Evolutionary conservation across 768 basidiomycete genomes (phyloP).

Genomic region (Trametes elegans): DNA sequence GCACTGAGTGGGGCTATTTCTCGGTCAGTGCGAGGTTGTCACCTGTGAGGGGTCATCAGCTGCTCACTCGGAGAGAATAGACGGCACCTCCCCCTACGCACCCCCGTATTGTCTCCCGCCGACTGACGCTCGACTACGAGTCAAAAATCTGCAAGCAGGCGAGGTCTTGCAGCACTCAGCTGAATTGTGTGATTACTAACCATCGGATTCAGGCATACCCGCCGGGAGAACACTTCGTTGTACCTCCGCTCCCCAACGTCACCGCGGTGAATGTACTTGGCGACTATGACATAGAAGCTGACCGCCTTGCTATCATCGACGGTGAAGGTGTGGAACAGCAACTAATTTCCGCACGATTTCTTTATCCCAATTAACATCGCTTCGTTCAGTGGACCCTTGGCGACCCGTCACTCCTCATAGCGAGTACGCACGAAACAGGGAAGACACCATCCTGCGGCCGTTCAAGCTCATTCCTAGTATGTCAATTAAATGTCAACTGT

Average conservation of each 20-base stretch:
- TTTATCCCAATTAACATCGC: background rate
- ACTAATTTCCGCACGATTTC: background rate
- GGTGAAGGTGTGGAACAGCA: conserved; percentile 58
- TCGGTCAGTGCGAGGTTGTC: conserved; percentile 42
- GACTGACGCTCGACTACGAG: conserved; percentile 70
- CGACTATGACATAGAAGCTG: conserved; percentile 78
- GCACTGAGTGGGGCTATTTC: conserved; percentile 96
- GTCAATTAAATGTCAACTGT: conserved; percentile 26
- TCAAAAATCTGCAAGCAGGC: conserved; percentile 69
- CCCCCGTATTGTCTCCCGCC: conserved; percentile 77
- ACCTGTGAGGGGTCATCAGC: background rate
- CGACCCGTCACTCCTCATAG: conserved; percentile 83
- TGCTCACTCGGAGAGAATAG: conserved; percentile 34
- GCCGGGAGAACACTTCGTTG: conserved; percentile 69
- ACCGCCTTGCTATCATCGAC: conserved; percentile 85
- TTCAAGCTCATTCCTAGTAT: conserved; percentile 85
- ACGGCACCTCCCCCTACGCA: conserved; percentile 63
- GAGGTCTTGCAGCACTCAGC: conserved; percentile 12
- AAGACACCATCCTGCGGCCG: conserved; percentile 71
- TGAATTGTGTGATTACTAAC: background rate
- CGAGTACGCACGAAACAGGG: conserved; percentile 60
- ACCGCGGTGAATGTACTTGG: conserved; percentile 81
- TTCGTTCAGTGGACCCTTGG: conserved; percentile 97
- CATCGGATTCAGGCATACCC: conserved; percentile 62
- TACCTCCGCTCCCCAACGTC: conserved; percentile 76